Evolutionary conservation across 257 asterid species (phyloP), one percentile per base, ranked within the genome.

Genomic region (Ehretia macrophylla): DNA sequence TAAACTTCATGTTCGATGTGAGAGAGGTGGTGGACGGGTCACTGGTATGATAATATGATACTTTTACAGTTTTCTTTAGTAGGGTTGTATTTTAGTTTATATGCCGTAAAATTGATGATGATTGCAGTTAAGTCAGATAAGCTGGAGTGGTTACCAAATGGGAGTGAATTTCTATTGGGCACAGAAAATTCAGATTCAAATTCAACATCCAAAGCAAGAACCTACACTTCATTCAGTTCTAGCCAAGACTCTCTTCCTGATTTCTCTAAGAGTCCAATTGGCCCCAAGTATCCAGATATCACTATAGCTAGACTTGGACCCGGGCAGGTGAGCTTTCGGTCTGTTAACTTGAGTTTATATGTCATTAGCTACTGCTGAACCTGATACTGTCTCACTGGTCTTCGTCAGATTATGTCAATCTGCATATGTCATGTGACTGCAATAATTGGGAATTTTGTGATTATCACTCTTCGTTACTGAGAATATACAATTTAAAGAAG

Each of bases 81-180:
- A 4, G 13, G 46, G 5, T 51, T 48, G 11, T 72, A 22, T 32
- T 56, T 68, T 53, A 35, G 47, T 19, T 48, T 57, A 38, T 52
- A 8, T 57, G 19, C 11, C 16, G 40, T 58, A 48, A 37, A 18
- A 37, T 44, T 69, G 44, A 45, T 48, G 12, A 58, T 42, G 2
- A 20, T 35, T 37, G n/a, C 88, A 89, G 97, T 93, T 61, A 71
- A 56, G 64, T 78, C 99, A 19, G 44, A 69, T 59, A 86, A 89
- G 60, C 84, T 89, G 68, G 73, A 75, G 76, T 93, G 97, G 97
- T 77, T 83, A 52, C 96, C 99, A 5, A 62, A 67, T 52, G 97
- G 99, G 67, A 93, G 97, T 71, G 90, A 83, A 77, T 76, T 86
- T 58, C 8, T 59, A 37, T 69, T 76, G 63, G 66, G 68, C 55